phyloP scores from a whole-genome alignment of 129 eudicot species.

The Chrysanthemum lavandulifolium region DNA sequence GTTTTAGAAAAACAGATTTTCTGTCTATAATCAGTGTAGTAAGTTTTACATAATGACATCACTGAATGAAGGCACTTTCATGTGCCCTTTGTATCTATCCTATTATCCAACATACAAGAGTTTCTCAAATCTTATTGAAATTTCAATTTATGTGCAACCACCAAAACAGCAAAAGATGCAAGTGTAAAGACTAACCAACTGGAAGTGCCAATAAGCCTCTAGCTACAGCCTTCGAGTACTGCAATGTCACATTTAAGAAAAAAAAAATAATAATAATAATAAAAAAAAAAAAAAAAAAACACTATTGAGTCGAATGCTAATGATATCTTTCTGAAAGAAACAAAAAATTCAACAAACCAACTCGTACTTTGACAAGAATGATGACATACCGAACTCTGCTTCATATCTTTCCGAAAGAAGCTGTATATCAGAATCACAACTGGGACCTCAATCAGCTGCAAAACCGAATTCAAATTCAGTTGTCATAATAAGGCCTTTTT shows the following conservation, averaged over 20 bases:
- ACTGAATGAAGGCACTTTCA: background rate
- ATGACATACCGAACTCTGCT: slow-evolving; percentile 60
- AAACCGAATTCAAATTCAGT: slow-evolving; percentile 20
- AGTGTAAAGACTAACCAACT: slow-evolving; percentile 52
- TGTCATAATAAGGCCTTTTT: background rate
- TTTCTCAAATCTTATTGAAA: background rate
- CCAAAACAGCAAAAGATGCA: slow-evolving; percentile 8
- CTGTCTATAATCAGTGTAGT: background rate
- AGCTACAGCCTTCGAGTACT: slow-evolving; percentile 82
- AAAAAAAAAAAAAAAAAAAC: no score
- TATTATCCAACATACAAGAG: background rate
- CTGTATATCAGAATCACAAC: slow-evolving; percentile 55
- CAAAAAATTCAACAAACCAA: background rate
- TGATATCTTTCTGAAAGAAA: background rate
- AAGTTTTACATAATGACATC: background rate
- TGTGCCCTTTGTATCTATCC: background rate
- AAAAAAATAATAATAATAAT: no score
- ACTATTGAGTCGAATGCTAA: background rate
- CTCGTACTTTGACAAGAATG: no score
- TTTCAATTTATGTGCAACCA: background rate
- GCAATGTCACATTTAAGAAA: slow-evolving; percentile 25
- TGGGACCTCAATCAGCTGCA: slow-evolving; percentile 58
- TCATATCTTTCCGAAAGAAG: slow-evolving; percentile 44
- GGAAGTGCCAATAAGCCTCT: slow-evolving; percentile 73
- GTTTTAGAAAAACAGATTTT: background rate